Evolutionary conservation across 1,139 yeast species (phyloP).

Genomic region (Spathaspora sp.): DNA sequence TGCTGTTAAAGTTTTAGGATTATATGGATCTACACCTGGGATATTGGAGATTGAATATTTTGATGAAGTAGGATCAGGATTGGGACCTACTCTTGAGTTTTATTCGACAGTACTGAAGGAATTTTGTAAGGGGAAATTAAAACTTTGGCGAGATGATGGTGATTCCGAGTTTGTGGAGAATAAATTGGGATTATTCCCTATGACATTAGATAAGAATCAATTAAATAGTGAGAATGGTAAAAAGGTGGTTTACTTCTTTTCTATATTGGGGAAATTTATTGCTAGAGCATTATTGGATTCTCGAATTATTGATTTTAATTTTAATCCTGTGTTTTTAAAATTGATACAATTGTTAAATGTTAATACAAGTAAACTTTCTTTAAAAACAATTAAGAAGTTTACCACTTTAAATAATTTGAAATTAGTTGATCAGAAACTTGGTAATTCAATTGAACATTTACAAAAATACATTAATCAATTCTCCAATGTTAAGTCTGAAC

Average conservation of each 20-base stretch:
- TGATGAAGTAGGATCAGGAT: conserved; percentile 94
- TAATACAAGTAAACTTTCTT: conserved; percentile 8
- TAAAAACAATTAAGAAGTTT: conserved; percentile 25
- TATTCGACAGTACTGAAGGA: conserved; percentile 80
- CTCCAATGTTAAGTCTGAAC: conserved; percentile 14
- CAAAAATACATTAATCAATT: conserved; percentile 40
- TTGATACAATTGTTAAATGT: conserved; percentile 34
- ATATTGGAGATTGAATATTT: conserved; percentile 84
- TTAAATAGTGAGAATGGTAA: conserved; percentile 36
- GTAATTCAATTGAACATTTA: conserved; percentile 58
- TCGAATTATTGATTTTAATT: conserved; percentile 78
- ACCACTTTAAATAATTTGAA: conserved; percentile 44
- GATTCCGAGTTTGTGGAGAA: conserved; percentile 40
- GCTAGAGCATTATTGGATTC: conserved; percentile 88
- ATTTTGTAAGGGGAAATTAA: conserved; percentile 53
- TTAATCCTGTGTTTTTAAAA: conserved; percentile 70
- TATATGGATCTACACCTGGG: conserved; percentile 79
- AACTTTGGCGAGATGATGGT: conserved; percentile 66
- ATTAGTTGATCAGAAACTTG: conserved; percentile 60
- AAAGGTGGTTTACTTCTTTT: conserved; percentile 54
- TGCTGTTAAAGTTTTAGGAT: conserved; percentile 74
- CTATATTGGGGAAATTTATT: conserved; percentile 74
- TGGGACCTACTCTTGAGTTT: conserved; percentile 95
- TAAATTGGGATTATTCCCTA: conserved; percentile 68
- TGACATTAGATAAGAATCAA: conserved; percentile 48